Evolutionary conservation across 2,329 filamentous ascomycete species (phyloP), one percentile per base, ranked within the genome.

Genomic region (Cordyceps farinosa): DNA sequence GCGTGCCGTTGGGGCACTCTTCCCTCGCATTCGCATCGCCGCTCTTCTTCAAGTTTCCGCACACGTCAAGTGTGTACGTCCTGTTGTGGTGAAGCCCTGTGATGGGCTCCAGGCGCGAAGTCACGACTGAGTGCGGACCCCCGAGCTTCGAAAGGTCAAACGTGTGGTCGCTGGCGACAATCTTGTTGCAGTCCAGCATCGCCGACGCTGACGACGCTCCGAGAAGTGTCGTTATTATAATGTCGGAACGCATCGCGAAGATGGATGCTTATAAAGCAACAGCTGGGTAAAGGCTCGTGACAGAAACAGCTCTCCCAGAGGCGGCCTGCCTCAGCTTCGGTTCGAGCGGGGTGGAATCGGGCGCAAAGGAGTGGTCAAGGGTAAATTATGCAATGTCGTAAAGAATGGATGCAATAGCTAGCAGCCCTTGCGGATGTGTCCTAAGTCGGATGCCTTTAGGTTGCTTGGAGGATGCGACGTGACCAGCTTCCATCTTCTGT

Each of bases 21-120:
- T 87, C 76, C 1, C 80, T 77, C 30, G 83, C 84, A 4, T 62
- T 62, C 40, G 51, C 50, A 40, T 62, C 59, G 50, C 84, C 85
- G 56, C 81, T 83, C 72, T 84, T 84, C 73, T 85, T 84, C 67
- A 97, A 77, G 7, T 85, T 80, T 59, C 80, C 77, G 77, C 92
- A 96, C 55, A 96, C 81, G 70, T 96, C 90, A 63, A 96, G 73
- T 1, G 90, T 93, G 75, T 92, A 96, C 50, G 91, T 94, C 32
- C 87, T 91, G 74, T 95, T 95, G 63, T 69, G 68, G 59, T 76
- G 71, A 65, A 80, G 81, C 34, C 84, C 79, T 17, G 80, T 79
- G 17, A 79, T 82, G 27, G 82, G 81, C 40, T 82, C 75, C 66
- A 81, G 79, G 68, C 80, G 80, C 70, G 78, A 80, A 55, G 85